phyloP scores from a whole-genome alignment of 108 stramenopile species.

The Cyclostephanos invisitatus region DNA sequence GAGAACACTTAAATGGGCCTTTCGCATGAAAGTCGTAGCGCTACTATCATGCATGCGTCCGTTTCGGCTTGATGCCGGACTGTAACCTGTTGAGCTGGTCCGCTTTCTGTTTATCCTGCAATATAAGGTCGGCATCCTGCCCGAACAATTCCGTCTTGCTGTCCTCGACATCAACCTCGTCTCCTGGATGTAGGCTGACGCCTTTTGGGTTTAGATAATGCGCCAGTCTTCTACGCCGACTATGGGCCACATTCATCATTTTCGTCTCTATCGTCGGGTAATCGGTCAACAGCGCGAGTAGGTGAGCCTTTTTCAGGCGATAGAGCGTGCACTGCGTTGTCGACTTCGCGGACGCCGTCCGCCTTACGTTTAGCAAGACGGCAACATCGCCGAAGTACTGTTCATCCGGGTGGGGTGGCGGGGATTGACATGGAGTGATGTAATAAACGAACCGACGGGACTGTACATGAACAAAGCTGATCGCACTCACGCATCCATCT shows the following conservation, averaged over 20 bases:
- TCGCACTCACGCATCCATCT: constrained; percentile 59
- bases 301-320: constrained; percentile 34
- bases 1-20: too few relatives aligned
- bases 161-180: constrained; percentile 60
- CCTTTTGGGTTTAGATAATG: constrained; percentile 41
- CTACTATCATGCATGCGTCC: background rate
- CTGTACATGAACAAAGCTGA: background rate
- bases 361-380: constrained; percentile 39
- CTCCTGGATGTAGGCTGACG: constrained; percentile 28
- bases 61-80: constrained; percentile 25
- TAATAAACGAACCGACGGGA: background rate
- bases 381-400: constrained; percentile 65
- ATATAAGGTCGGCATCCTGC: constrained; percentile 34
- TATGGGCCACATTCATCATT: constrained; percentile 54
- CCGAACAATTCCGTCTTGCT: constrained; percentile 51
- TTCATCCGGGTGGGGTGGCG: background rate
- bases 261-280: constrained; percentile 48
- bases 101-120: constrained; percentile 37
- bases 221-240: constrained; percentile 40
- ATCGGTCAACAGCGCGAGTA: constrained; percentile 43
- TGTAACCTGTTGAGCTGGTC: constrained; percentile 14
- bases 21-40: background rate
- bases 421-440: background rate
- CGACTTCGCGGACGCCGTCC: constrained; percentile 59
- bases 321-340: constrained; percentile 62